phyloP scores from a whole-genome alignment of 495 filamentous ascomycete species.

The Xylaria bambusicola region DNA sequence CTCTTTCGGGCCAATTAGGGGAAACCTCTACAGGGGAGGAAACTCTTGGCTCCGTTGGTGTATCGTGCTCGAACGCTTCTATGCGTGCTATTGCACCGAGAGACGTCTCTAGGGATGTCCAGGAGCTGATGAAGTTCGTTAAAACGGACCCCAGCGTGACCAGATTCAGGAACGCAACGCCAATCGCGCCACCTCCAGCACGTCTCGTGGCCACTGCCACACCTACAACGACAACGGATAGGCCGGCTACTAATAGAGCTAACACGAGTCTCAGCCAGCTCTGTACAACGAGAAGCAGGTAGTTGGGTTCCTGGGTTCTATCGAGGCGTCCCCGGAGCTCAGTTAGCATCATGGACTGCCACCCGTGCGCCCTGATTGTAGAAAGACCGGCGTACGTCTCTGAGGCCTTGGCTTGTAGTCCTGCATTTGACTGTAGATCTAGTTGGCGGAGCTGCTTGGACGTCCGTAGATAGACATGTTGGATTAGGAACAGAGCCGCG shows the following conservation, averaged over 20 bases:
- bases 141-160: no score
- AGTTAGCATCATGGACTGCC: conserved; percentile 40
- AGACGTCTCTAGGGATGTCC: no score
- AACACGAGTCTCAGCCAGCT: conserved; percentile 45
- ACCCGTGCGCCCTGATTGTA: conserved; percentile 48
- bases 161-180: no score
- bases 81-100: no score
- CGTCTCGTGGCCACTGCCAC: conserved; percentile 21
- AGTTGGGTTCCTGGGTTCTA: conserved; percentile 44
- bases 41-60: no score
- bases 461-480: conserved; percentile 63
- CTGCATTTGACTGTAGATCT: conserved; percentile 29
- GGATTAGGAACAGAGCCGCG: conserved; percentile 50
- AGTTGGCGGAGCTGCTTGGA: conserved; percentile 58
- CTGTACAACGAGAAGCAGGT: conserved; percentile 49
- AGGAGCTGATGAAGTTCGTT: no score
- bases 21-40: no score
- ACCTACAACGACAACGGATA: conserved; percentile 38
- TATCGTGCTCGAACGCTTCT: no score
- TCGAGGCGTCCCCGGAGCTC: conserved; percentile 43
- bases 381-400: conserved; percentile 42
- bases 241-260: conserved; percentile 37
- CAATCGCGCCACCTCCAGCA: no score
- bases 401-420: conserved; percentile 40
- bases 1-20: no score